These are phyloP conservation scores for Halenospora varia DNA, from an alignment of 495 filamentous ascomycete species.

Conservation along the genomic window DNA sequence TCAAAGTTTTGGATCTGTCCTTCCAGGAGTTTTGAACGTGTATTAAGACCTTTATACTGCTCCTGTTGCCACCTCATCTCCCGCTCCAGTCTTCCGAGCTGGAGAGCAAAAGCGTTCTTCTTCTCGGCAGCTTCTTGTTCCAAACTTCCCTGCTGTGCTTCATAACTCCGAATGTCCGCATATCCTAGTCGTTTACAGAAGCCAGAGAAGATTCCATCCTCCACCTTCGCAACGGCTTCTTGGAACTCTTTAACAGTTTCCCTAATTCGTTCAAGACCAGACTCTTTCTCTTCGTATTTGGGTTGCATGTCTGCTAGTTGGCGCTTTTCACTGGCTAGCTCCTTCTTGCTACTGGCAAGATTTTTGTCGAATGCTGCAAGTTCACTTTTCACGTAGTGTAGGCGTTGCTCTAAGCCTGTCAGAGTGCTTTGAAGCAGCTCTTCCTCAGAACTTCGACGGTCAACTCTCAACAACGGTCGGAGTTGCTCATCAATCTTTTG, in stretches of 20 bases:
- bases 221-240: constrained; percentile 74
- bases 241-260: constrained; percentile 62
- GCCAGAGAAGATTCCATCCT: constrained; percentile 81
- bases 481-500: constrained; percentile 74
- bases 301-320: constrained; percentile 72
- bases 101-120: constrained; percentile 77
- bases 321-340: constrained; percentile 65
- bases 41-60: constrained; percentile 17
- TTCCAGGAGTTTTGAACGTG: constrained; percentile 65
- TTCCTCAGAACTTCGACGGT: constrained; percentile 69
- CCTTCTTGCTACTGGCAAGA: constrained; percentile 77
- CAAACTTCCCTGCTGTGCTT: constrained; percentile 83
- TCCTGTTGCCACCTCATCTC: constrained; percentile 69
- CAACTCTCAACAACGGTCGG: constrained; percentile 66
- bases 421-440: constrained; percentile 79
- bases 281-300: constrained; percentile 69
- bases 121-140: constrained; percentile 87
- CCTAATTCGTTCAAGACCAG: constrained; percentile 61
- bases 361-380: constrained; percentile 80
- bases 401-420: constrained; percentile 72
- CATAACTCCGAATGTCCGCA: constrained; percentile 85
- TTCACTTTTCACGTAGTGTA: constrained; percentile 69
- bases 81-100: constrained; percentile 76
- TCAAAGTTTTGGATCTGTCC: constrained; percentile 60
- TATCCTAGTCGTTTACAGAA: constrained; percentile 90